Base-by-base conservation (phyloP, 495 filamentous ascomycete species). In the Hyaloscypha finlandica region DNA sequence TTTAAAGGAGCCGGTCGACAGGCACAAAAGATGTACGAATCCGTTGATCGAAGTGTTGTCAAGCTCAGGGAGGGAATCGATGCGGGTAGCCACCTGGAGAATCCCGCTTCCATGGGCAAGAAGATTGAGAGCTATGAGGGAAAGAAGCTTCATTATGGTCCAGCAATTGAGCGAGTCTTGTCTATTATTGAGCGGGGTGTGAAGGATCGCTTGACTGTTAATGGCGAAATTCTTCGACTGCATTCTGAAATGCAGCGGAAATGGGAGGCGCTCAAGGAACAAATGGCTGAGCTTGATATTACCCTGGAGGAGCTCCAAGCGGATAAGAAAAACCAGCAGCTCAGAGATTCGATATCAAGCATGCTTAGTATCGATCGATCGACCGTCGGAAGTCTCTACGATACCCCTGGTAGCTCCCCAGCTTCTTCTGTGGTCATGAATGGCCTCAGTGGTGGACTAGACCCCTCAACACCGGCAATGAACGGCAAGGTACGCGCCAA, bases 1-100 rank as follows among this genome's bases (percentile, higher is more conserved):
- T 99, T 99, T 78, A 85, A 95, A 65, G 92, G 93, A 68, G 94
- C 95, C n/a, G 93, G 92, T 19, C 85, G 89, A 53, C 93, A 97
- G 77, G 94, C 93, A 16, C 87, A 94, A 66, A 94, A 96, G 76
- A 93, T 99, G 92, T 92, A 91, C 71, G 92, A 96, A 65, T 96
- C 92, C 2, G 90, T 98, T 4, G 91, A 93, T 69, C 84, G 93
- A 63, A 94, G 92, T 74, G 87, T 94, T 64, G 79, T 76, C 42
- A 96, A 94, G 74, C 81, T 99, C 25, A 88, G 87, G 66, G 94
- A 97, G 72, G 89, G 87, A 22, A 78, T 94, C 19, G 93, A 97
- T 69, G 79, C 84, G 4, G 89, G 88, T 25, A 83, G 87, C 66
- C 89, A 93, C 55, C 75, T 92, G 25, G 89, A 87, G 32, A 91